Conservation (phyloP, 345 rosid species). For the Populus euphratica region DNA sequence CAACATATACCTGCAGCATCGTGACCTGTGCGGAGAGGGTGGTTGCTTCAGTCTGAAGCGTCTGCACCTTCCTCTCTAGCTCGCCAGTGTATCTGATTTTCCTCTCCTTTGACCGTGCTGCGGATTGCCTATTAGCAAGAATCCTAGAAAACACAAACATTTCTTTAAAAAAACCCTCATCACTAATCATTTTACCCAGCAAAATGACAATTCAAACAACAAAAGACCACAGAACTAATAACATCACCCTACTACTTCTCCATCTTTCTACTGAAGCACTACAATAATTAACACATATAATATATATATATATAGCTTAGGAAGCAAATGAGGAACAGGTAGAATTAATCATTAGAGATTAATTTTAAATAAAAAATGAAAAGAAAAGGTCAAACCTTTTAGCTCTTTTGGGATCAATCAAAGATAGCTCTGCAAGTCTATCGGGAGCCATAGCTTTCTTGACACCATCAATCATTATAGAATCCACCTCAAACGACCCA, state of each 20-base stretch:
- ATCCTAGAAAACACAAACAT: slow-evolving; percentile 43
- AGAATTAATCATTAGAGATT: not conserved
- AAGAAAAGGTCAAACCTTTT: slow-evolving; percentile 48
- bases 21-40: slow-evolving; percentile 97
- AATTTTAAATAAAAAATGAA: not conserved
- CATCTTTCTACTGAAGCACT: not conserved
- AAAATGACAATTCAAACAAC: not conserved
- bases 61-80: slow-evolving; percentile 96
- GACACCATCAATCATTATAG: slow-evolving; percentile 46
- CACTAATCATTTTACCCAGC: not conserved
- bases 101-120: slow-evolving; percentile 95
- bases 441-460: slow-evolving; percentile 88
- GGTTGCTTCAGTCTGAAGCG: slow-evolving; percentile 96
- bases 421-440: slow-evolving; percentile 76
- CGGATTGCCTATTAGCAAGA: slow-evolving; percentile 91
- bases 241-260: not conserved
- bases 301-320: not conserved
- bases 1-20: slow-evolving; percentile 59
- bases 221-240: not conserved
- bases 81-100: slow-evolving; percentile 74
- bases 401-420: slow-evolving; percentile 94
- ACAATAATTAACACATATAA: not conserved
- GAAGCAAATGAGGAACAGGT: not conserved
- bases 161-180: not conserved
- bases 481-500: slow-evolving; percentile 67